A percentile compares a stretch with the other conserved stretches of the same genome.
Conservation (phyloP, 805 yeast species). For the Saturnispora gosingensis region DNA sequence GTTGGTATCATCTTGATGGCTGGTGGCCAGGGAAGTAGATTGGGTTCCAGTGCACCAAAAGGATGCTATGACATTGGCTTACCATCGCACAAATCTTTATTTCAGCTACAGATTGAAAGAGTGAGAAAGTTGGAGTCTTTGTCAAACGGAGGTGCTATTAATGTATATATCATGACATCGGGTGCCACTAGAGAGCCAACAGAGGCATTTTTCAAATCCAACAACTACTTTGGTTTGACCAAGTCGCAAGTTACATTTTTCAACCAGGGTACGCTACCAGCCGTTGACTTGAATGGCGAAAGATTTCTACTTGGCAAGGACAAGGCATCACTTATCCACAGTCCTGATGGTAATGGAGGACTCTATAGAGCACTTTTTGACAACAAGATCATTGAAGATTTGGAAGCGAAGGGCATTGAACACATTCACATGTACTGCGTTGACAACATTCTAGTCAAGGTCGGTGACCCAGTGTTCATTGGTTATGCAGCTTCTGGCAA, state of each 20-base stretch:
- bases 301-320: constrained; percentile 53
- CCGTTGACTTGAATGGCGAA: constrained; percentile 61
- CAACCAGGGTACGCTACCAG: constrained; percentile 94
- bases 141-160: constrained; percentile 37
- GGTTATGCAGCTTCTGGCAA: constrained; percentile 70
- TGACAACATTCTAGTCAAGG: constrained; percentile 83
- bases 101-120: constrained; percentile 90
- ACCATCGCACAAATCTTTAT: constrained; percentile 76
- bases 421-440: constrained; percentile 97
- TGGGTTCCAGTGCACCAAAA: constrained; percentile 85
- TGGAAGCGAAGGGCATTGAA: constrained; percentile 57
- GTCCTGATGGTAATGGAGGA: constrained; percentile 99
- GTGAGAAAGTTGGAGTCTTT: constrained; percentile 53
- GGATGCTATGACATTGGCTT: constrained; percentile 87
- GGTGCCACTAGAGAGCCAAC: constrained; percentile 75
- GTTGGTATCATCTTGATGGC: constrained; percentile 93
- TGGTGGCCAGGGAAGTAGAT: constrained; percentile 96
- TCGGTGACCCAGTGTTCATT: constrained; percentile 84
- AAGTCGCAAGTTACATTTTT: constrained; percentile 61
- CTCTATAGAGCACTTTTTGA: constrained; percentile 72
- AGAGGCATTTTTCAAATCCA: constrained; percentile 52
- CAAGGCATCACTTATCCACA: constrained; percentile 51
- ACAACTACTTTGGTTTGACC: constrained; percentile 65
- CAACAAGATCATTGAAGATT: constrained; percentile 59
- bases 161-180: constrained; percentile 95